Evolutionary conservation across 495 filamentous ascomycete genomes (phyloP).

Genomic region (Extremus antarcticus): DNA sequence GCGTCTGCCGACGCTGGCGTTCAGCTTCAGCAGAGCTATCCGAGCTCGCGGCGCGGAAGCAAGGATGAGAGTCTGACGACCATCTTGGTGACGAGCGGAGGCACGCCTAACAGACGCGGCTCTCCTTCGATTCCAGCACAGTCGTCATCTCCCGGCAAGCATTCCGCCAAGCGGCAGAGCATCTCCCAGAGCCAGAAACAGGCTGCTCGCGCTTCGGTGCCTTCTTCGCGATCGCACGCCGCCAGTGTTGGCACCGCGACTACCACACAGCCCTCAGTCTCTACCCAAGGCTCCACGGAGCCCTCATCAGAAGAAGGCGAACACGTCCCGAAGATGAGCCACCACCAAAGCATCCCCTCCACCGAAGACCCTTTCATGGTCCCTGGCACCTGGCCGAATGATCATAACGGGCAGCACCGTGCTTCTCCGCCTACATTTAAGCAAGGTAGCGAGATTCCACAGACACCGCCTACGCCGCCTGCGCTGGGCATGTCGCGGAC

Average conservation of each 20-base stretch:
- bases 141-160: constrained; percentile 8
- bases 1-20: constrained; percentile 12
- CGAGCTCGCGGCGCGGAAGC: constrained; percentile 19
- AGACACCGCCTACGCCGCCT: neutral
- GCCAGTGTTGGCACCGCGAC: constrained; percentile 14
- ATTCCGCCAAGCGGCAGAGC: constrained; percentile 3
- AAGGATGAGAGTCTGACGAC: constrained; percentile 23
- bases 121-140: constrained; percentile 4
- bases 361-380: constrained; percentile 17
- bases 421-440: neutral
- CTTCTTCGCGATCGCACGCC: constrained; percentile 11
- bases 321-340: neutral
- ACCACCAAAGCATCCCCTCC: neutral
- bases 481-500: neutral
- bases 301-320: constrained; percentile 15
- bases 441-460: neutral
- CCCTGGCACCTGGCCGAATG: constrained; percentile 14
- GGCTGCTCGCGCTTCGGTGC: constrained; percentile 4
- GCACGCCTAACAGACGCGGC: constrained; percentile 4
- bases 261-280: constrained; percentile 14
- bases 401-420: constrained; percentile 8
- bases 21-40: constrained; percentile 16
- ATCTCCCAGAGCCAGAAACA: neutral
- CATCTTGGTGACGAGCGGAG: constrained; percentile 20
- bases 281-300: constrained; percentile 15